Evolutionary conservation across 225 moss, liverwort and hornwort species (phyloP).

Genomic region (Marchantia paleacea): DNA sequence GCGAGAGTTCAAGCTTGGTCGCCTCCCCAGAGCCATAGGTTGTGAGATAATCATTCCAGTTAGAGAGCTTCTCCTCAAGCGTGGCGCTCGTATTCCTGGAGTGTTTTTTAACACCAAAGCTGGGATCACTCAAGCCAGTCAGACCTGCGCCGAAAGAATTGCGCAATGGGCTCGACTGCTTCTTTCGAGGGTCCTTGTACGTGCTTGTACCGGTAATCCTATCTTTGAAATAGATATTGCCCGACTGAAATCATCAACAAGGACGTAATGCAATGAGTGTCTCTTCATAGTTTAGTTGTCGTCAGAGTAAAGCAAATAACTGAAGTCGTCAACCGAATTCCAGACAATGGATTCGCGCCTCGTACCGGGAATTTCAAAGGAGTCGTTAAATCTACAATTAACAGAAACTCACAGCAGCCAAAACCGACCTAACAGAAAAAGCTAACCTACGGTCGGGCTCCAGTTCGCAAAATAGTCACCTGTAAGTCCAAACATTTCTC

Average conservation of each 20-base stretch:
- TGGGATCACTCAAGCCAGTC: conserved; percentile 17
- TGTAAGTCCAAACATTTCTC: conserved; percentile 75
- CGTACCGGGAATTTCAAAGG: not conserved
- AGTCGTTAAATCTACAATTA: not conserved
- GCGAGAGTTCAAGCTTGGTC: conserved; percentile 29
- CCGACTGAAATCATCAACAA: conserved; percentile 48
- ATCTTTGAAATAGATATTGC: conserved; percentile 64
- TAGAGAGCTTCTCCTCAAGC: conserved; percentile 22
- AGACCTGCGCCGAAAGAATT: conserved; percentile 42
- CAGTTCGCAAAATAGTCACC: conserved; percentile 35
- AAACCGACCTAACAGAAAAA: conserved; percentile 10
- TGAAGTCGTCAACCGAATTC: conserved; percentile 3
- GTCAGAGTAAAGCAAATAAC: conserved; percentile 5
- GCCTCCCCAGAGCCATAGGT: not conserved
- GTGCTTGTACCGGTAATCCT: conserved; percentile 59
- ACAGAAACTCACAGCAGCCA: conserved; percentile 1
- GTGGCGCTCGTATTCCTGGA: not conserved
- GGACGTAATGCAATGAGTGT: conserved; percentile 10
- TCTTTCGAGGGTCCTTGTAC: conserved; percentile 51
- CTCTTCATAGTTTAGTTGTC: not conserved
- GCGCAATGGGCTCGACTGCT: conserved; percentile 19
- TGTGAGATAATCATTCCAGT: conserved; percentile 12
- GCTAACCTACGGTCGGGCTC: conserved; percentile 8
- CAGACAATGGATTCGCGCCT: not conserved
- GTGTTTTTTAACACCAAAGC: not conserved